Evolutionary conservation across 805 yeast genomes (phyloP).

Genomic region (Vanderwaltozyma yarrowii): DNA sequence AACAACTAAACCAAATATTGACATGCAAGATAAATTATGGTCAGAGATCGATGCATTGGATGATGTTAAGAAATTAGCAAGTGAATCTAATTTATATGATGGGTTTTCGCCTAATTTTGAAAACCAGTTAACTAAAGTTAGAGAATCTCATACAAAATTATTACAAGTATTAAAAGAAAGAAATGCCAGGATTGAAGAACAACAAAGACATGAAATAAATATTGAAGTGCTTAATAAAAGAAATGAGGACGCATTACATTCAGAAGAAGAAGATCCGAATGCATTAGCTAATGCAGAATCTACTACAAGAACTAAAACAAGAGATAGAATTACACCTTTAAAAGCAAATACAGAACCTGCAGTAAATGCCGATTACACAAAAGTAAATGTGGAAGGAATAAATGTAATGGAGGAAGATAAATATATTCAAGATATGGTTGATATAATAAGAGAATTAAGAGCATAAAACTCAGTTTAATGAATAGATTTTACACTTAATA

Average conservation of each 20-base stretch:
- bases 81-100: slow-evolving; percentile 33
- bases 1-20: slow-evolving; percentile 15
- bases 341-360: too few relatives aligned
- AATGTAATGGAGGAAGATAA: slow-evolving; percentile 7
- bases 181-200: slow-evolving; percentile 12
- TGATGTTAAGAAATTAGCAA: slow-evolving; percentile 57
- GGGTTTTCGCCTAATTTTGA: slow-evolving; percentile 35
- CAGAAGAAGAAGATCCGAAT: not conserved
- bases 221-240: not conserved
- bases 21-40: slow-evolving; percentile 41
- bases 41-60: slow-evolving; percentile 79
- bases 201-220: slow-evolving; percentile 6
- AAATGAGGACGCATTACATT: not conserved
- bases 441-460: slow-evolving; percentile 9
- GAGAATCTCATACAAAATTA: slow-evolving; percentile 45
- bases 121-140: slow-evolving; percentile 35
- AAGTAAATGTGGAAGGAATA: not conserved
- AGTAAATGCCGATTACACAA: not conserved
- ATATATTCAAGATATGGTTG: slow-evolving; percentile 14
- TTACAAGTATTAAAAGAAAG: slow-evolving; percentile 27
- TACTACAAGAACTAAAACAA: too few relatives aligned
- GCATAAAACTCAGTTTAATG: too few relatives aligned
- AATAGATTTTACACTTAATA: too few relatives aligned
- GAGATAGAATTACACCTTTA: too few relatives aligned
- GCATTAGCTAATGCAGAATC: not conserved